Conservation (phyloP, 805 yeast species). For the Millerozyma acaciae region DNA sequence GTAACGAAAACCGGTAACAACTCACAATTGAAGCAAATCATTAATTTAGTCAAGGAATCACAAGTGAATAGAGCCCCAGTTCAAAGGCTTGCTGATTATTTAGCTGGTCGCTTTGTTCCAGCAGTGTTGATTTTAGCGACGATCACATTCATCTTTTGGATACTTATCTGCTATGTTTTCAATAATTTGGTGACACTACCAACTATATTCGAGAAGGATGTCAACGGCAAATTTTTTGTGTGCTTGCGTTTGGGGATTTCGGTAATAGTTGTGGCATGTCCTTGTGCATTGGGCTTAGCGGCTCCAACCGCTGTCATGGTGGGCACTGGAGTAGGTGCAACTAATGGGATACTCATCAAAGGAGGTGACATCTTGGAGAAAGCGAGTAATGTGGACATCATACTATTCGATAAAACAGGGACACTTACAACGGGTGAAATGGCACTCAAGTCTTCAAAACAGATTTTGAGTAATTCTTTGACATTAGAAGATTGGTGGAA, state of each 20-base stretch:
- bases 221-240: constrained; percentile 57
- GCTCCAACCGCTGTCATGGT: constrained; percentile 99
- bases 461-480: constrained; percentile 10
- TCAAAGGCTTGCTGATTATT: constrained; percentile 79
- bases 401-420: constrained; percentile 93
- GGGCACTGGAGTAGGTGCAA: constrained; percentile 95
- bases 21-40: constrained; percentile 85
- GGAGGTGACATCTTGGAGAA: constrained; percentile 88
- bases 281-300: constrained; percentile 95
- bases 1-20: constrained; percentile 74
- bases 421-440: constrained; percentile 86
- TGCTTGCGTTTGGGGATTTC: constrained; percentile 81
- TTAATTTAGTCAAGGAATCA: constrained; percentile 80
- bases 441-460: constrained; percentile 34
- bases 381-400: constrained; percentile 58
- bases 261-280: constrained; percentile 96
- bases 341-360: constrained; percentile 82
- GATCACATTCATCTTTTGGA: constrained; percentile 52
- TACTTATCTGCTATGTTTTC: constrained; percentile 27
- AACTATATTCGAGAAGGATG: constrained; percentile 39
- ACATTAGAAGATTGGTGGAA: constrained; percentile 44
- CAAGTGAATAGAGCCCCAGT: constrained; percentile 88
- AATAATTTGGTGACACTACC: constrained; percentile 35
- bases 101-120: constrained; percentile 86
- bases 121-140: constrained; percentile 58